Conservation (phyloP, 2,329 filamentous ascomycete species). For the Keithomyces neogunnii region DNA sequence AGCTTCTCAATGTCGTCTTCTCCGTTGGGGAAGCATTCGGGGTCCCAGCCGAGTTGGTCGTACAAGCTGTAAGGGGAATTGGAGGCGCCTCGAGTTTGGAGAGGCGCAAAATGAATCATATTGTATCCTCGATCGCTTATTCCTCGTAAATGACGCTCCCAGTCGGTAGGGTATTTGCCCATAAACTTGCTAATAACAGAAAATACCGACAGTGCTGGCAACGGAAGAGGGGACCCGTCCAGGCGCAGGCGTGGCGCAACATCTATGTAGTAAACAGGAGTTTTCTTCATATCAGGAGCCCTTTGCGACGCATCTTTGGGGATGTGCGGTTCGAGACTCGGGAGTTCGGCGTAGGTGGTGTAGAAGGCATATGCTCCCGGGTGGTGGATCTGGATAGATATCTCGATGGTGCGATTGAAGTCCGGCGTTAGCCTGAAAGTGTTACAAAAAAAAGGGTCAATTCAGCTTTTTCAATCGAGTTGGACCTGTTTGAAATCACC, state of each 20-base stretch:
- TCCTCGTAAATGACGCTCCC: slow-evolving; percentile 80
- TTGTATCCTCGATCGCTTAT: slow-evolving; percentile 93
- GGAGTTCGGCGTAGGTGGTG: slow-evolving; percentile 82
- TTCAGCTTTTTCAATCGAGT: slow-evolving; percentile 2
- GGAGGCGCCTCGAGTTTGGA: slow-evolving; percentile 80
- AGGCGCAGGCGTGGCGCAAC: slow-evolving; percentile 75
- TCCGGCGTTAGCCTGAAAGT: slow-evolving; percentile 66
- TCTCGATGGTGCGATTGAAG: slow-evolving; percentile 86
- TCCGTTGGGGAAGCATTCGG: slow-evolving; percentile 71
- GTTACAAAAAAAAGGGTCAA: background rate
- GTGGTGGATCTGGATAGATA: slow-evolving; percentile 75
- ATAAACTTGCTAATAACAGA: slow-evolving; percentile 97
- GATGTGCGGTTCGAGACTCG: slow-evolving; percentile 42
- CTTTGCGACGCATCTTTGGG: slow-evolving; percentile 17
- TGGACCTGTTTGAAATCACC: slow-evolving; percentile 20
- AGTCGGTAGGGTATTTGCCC: slow-evolving; percentile 83
- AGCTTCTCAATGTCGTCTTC: slow-evolving; percentile 73
- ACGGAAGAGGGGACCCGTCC: slow-evolving; percentile 64
- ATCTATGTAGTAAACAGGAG: slow-evolving; percentile 83
- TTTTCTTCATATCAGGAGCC: slow-evolving; percentile 49
- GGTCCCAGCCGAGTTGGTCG: slow-evolving; percentile 84
- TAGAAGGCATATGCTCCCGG: slow-evolving; percentile 93
- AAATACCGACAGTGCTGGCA: slow-evolving; percentile 84
- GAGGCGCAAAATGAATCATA: slow-evolving; percentile 96
- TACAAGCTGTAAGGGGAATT: slow-evolving; percentile 97